phyloP scores from a whole-genome alignment of 2,329 filamentous ascomycete species.

The Claviceps spartinae region DNA sequence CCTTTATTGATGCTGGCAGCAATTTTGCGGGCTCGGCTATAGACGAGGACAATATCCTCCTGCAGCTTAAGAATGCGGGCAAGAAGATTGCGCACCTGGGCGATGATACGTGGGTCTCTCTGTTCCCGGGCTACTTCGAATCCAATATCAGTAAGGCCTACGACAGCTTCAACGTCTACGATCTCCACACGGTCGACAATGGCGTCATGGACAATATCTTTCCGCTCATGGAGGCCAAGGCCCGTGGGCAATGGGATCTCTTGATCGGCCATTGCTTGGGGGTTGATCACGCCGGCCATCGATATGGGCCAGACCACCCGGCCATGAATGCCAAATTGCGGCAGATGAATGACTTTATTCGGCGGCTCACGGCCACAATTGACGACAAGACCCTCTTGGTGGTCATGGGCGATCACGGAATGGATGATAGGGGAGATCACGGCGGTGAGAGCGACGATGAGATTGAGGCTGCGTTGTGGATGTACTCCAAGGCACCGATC shows the following conservation, averaged over 20 bases:
- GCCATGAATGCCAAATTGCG: constrained; percentile 83
- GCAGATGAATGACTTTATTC: constrained; percentile 79
- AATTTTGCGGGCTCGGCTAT: constrained; percentile 94
- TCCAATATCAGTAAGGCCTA: constrained; percentile 74
- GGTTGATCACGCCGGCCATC: constrained; percentile 92
- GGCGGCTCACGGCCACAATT: constrained; percentile 53
- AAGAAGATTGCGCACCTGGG: constrained; percentile 81
- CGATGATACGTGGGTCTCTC: constrained; percentile 92
- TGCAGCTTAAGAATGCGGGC: constrained; percentile 50
- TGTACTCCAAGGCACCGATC: constrained; percentile 81
- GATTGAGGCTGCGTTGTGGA: constrained; percentile 88
- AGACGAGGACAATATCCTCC: constrained; percentile 72
- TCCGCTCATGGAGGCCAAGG: constrained; percentile 57
- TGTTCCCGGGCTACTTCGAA: constrained; percentile 92
- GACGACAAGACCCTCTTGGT: constrained; percentile 81
- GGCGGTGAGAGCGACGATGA: constrained; percentile 97
- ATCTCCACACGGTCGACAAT: constrained; percentile 91
- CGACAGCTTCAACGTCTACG: constrained; percentile 97
- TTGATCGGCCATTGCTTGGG: constrained; percentile 88
- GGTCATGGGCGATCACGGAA: constrained; percentile 98
- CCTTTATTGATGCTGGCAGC: constrained; percentile 84
- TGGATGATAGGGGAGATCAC: constrained; percentile 95
- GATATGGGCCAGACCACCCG: constrained; percentile 83
- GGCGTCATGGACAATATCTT: constrained; percentile 86
- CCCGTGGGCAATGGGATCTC: constrained; percentile 72